A percentile compares a stretch with the other conserved stretches of the same genome.
phyloP scores from a whole-genome alignment of 2,329 filamentous ascomycete species.

The Tetracladium maxilliforme region DNA sequence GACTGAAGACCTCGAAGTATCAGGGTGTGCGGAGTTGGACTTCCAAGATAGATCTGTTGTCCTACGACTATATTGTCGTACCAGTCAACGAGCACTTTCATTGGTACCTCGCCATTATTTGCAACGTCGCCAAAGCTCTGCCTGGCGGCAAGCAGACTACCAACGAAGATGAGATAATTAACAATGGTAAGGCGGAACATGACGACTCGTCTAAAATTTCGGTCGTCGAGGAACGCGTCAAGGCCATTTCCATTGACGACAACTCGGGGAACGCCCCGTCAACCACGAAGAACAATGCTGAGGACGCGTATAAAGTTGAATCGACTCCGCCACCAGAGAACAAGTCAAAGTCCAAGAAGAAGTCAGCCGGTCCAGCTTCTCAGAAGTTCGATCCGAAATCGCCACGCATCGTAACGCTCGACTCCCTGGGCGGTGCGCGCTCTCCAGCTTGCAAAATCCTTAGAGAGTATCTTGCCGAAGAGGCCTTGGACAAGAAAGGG shows the following conservation, averaged over 20 bases:
- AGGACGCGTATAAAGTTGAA: conserved; percentile 5
- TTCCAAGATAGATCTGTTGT: conserved; percentile 67
- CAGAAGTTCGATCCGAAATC: conserved; percentile 32
- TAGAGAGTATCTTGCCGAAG: conserved; percentile 62
- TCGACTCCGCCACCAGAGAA: conserved; percentile 12
- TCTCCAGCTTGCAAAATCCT: conserved; percentile 49
- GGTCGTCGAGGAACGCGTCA: too few relatives aligned
- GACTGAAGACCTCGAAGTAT: conserved; percentile 51
- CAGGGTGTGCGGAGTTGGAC: conserved; percentile 81
- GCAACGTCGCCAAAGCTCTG: conserved; percentile 62
- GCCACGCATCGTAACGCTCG: conserved; percentile 70
- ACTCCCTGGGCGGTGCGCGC: conserved; percentile 62
- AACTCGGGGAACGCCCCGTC: too few relatives aligned
- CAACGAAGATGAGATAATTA: conserved; percentile 2
- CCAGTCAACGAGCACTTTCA: conserved; percentile 80
- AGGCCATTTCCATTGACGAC: too few relatives aligned
- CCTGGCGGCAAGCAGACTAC: too few relatives aligned
- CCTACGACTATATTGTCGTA: conserved; percentile 77
- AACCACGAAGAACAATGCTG: too few relatives aligned
- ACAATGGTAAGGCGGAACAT: not conserved
- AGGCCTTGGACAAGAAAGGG: conserved; percentile 48
- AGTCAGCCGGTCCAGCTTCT: conserved; percentile 9
- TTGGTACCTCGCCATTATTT: conserved; percentile 94
- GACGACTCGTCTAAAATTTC: not conserved
- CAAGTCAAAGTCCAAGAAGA: conserved; percentile 17